Evolutionary conservation across 768 basidiomycete genomes (phyloP), one percentile per base, ranked within the genome.

Genomic region (Hebeloma cylindrosporum): DNA sequence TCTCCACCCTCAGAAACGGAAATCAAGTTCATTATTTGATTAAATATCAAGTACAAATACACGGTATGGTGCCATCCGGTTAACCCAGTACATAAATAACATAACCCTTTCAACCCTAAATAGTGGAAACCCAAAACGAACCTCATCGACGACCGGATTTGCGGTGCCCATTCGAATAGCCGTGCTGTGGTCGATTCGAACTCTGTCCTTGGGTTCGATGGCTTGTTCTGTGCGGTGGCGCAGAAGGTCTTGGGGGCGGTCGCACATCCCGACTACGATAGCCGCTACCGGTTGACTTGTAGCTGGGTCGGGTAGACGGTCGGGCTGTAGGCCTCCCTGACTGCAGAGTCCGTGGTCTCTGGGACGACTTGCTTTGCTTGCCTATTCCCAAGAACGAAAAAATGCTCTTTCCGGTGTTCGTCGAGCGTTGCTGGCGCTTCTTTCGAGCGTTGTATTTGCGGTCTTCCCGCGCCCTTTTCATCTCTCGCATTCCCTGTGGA

Each of bases 401-500:
- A 7, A 60, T 13, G 27, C 56, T 50, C 21, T 40, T 33, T 7
- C 53, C 53, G 11, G 47, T 49, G 21, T 45, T 34, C 10, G 50
- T 35, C 8, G 56, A n/a, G n/a, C 51, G 52, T 34, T 56, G 54
- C 29, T 47, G n/a, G n/a, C n/a, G 51, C 35, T 53, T 55, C 34
- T 36, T 43, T 8, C 37, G 43, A 29, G 53, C 51, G 39, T 54
- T 52, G 40, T 54, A 48, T 34, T 58, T 57, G 28, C 63, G 54
- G 20, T 58, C 52, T 6, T 50, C 51, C 37, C 58, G 57, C 3
- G 85, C 85, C 21, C 74, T 74, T 38, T 68, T 69, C 81, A 88
- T 88, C 63, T 88, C 86, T 40, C 70, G 71, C 60, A 87, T 86
- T 34, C 86, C 86, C 70, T 79, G 52, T 6, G 16, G 17, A 29